These are phyloP conservation scores for Heracleum sosnowskyi DNA, from an alignment of 129 eudicot genomes.

Conservation along the genomic window DNA sequence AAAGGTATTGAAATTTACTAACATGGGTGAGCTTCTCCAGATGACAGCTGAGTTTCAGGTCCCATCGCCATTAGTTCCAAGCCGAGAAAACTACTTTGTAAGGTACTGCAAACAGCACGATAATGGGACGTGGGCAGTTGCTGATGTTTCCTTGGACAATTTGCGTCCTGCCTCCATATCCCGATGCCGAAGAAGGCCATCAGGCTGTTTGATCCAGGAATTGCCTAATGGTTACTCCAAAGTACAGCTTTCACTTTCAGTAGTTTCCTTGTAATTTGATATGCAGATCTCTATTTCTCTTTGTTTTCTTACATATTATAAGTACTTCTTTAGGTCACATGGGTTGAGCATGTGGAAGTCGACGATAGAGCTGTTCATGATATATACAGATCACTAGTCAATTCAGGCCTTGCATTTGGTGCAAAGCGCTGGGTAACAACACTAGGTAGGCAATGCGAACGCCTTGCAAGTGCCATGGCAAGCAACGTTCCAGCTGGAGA, in stretches of 20 bases:
- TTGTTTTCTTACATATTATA: neutral
- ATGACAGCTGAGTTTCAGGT: slow-evolving; percentile 98
- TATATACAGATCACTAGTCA: slow-evolving; percentile 64
- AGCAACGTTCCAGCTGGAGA: slow-evolving; percentile 83
- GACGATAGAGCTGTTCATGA: slow-evolving; percentile 67
- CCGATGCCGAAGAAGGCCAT: slow-evolving; percentile 81
- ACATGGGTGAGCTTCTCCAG: slow-evolving; percentile 23
- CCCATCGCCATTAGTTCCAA: slow-evolving; percentile 93
- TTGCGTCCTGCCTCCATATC: slow-evolving; percentile 45
- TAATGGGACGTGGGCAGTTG: slow-evolving; percentile 87
- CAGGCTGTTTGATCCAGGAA: slow-evolving; percentile 94
- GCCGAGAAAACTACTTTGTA: slow-evolving; percentile 79
- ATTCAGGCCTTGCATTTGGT: slow-evolving; percentile 85
- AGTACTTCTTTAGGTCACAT: slow-evolving; percentile 47
- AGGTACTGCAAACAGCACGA: slow-evolving; percentile 79
- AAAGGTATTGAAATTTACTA: neutral
- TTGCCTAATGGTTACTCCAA: slow-evolving; percentile 87
- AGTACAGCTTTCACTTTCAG: slow-evolving; percentile 24
- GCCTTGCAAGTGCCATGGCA: slow-evolving; percentile 85
- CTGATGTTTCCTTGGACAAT: slow-evolving; percentile 85
- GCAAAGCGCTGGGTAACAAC: slow-evolving; percentile 90
- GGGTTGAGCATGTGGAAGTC: slow-evolving; percentile 92
- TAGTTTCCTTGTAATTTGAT: neutral
- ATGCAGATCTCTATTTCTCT: neutral
- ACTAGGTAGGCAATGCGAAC: slow-evolving; percentile 81